phyloP scores from a whole-genome alignment of 495 filamentous ascomycete species.

The Tirmania nivea region DNA sequence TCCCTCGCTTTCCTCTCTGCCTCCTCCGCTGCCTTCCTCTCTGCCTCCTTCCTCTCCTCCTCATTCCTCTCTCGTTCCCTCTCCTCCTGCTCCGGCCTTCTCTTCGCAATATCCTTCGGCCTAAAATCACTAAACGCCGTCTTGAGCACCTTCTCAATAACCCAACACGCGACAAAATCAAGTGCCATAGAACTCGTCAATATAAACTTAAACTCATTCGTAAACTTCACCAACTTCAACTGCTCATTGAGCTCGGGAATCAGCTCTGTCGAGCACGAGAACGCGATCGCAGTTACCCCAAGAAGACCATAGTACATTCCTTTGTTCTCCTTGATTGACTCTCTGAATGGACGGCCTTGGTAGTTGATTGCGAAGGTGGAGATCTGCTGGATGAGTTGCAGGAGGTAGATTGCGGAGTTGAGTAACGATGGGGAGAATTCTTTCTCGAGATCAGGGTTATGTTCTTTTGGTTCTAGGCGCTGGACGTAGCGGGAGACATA shows the following conservation, averaged over 20 bases:
- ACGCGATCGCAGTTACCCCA: slow-evolving; percentile 69
- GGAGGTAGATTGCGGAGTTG: slow-evolving; percentile 91
- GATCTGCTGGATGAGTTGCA: slow-evolving; percentile 97
- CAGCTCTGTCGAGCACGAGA: slow-evolving; percentile 90
- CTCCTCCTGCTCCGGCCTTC: slow-evolving; percentile 71
- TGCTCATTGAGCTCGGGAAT: slow-evolving; percentile 87
- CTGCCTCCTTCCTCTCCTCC: slow-evolving; percentile 25
- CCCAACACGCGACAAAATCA: slow-evolving; percentile 74
- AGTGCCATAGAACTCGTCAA: slow-evolving; percentile 70
- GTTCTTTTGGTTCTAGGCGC: slow-evolving; percentile 50
- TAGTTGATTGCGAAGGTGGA: slow-evolving; percentile 99
- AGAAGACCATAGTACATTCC: slow-evolving; percentile 97
- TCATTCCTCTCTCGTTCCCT: slow-evolving; percentile 45
- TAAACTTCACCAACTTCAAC: slow-evolving; percentile 86
- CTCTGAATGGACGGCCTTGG: slow-evolving; percentile 92
- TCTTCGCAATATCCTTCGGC: slow-evolving; percentile 79
- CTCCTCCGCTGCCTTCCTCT: neutral
- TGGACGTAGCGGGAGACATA: slow-evolving; percentile 86
- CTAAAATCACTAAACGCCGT: slow-evolving; percentile 69
- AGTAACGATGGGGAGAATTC: slow-evolving; percentile 88
- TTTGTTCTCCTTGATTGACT: slow-evolving; percentile 81
- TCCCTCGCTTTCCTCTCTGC: neutral
- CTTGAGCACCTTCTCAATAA: slow-evolving; percentile 79
- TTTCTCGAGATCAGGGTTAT: slow-evolving; percentile 71
- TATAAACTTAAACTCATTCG: slow-evolving; percentile 64